Conservation (phyloP, 441 rosid genomes). For the Sinapis alba region DNA sequence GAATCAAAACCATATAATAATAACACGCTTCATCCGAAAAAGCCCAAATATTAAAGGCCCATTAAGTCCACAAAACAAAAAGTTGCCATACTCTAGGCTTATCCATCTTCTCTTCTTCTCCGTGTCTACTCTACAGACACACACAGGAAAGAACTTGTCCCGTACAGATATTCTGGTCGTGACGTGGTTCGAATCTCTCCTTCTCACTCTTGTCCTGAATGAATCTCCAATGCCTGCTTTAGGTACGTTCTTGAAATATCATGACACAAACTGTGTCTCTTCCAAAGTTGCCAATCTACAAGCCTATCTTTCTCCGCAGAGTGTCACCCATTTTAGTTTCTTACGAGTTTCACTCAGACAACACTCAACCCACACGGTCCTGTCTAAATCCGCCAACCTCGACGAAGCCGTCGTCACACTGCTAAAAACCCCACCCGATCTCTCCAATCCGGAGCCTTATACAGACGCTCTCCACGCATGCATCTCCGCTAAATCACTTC, state of each 20-base stretch:
- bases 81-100: background rate
- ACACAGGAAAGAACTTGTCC: background rate
- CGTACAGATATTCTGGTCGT: background rate
- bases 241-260: slow-evolving; percentile 7
- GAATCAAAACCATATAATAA: background rate
- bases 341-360: background rate
- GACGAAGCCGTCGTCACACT: slow-evolving; percentile 26
- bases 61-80: background rate
- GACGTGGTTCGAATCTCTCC: background rate
- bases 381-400: slow-evolving; percentile 21
- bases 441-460: slow-evolving; percentile 30
- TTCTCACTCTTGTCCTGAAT: background rate
- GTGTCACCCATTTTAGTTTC: background rate
- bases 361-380: background rate
- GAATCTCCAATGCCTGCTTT: slow-evolving; percentile 16
- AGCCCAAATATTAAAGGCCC: slow-evolving; percentile 26
- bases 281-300: background rate
- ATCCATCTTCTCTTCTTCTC: slow-evolving; percentile 12
- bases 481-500: slow-evolving; percentile 46
- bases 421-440: too few relatives aligned
- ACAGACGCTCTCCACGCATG: slow-evolving; percentile 44
- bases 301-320: background rate
- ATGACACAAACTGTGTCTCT: background rate
- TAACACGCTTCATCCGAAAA: background rate
- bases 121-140: background rate